Evolutionary conservation across 768 basidiomycete genomes (phyloP).

Genomic region (Scleroderma bovista): DNA sequence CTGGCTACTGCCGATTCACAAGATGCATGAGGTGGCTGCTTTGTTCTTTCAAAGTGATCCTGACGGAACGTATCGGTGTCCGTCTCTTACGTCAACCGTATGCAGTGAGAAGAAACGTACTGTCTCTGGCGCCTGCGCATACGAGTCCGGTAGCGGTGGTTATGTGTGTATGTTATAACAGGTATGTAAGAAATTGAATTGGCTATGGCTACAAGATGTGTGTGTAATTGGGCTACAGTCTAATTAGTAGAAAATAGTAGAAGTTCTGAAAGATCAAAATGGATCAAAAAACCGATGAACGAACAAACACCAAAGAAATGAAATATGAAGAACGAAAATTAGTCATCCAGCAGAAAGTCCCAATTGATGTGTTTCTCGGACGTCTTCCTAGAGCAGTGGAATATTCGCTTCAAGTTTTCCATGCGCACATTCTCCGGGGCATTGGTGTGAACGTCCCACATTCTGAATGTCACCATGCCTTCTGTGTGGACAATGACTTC

Average conservation of each 20-base stretch:
- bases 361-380: conserved; percentile 58
- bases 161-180: too few relatives aligned
- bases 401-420: conserved; percentile 60
- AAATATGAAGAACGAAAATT: conserved; percentile 7
- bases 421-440: conserved; percentile 57
- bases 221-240: conserved; percentile 5
- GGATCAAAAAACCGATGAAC: conserved; percentile 12
- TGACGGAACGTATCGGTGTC: too few relatives aligned
- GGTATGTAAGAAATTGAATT: background rate
- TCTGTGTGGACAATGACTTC: conserved; percentile 57
- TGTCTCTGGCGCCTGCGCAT: too few relatives aligned
- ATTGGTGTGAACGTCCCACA: conserved; percentile 72
- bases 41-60: background rate
- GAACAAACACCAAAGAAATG: background rate
- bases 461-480: conserved; percentile 61
- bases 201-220: conserved; percentile 4
- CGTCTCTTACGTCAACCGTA: background rate
- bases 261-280: conserved; percentile 1
- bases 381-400: conserved; percentile 49
- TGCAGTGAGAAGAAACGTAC: too few relatives aligned
- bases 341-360: conserved; percentile 77
- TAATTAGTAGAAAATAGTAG: background rate
- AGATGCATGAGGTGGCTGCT: background rate
- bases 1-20: conserved; percentile 35
- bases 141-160: too few relatives aligned